A percentile compares a stretch with the other conserved stretches of the same genome.
These are phyloP conservation scores for Erysimum pusillum DNA, from an alignment of 441 rosid species.

Conservation along the genomic window DNA sequence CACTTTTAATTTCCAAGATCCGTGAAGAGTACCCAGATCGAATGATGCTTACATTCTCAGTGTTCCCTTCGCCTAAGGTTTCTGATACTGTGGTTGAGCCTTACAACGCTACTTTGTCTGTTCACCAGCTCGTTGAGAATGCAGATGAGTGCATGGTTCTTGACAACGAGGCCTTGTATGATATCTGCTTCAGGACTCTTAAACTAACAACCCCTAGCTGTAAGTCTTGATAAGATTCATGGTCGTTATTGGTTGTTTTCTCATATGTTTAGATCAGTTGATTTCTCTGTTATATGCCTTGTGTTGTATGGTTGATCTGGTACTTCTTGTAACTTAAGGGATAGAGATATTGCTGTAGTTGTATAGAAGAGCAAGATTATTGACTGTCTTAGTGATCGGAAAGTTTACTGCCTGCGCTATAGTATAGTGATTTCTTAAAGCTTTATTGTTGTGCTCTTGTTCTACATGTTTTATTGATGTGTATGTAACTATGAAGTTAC, in stretches of 20 bases:
- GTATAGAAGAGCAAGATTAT: not conserved
- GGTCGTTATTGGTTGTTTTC: not conserved
- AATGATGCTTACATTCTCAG: slow-evolving; percentile 77
- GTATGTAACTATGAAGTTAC: not conserved
- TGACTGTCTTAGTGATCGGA: not conserved
- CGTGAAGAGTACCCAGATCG: slow-evolving; percentile 74
- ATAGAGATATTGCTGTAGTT: not conserved
- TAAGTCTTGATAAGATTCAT: slow-evolving; percentile 43
- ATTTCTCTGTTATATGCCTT: not conserved
- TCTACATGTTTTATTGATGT: not conserved
- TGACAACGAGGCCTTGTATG: slow-evolving; percentile 71
- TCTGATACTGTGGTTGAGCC: slow-evolving; percentile 76
- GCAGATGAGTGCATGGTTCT: slow-evolving; percentile 77
- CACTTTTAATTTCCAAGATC: slow-evolving; percentile 68
- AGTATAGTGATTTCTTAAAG: too few relatives aligned
- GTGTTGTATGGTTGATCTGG: not conserved
- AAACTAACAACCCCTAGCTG: slow-evolving; percentile 72
- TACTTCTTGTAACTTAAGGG: not conserved
- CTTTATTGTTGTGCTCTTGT: not conserved
- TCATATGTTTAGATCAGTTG: not conserved
- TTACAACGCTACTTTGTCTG: slow-evolving; percentile 71
- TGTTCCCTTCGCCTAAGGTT: slow-evolving; percentile 72
- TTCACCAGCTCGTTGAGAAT: slow-evolving; percentile 71
- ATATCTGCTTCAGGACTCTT: slow-evolving; percentile 67
- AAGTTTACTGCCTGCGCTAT: not conserved